phyloP scores from a whole-genome alignment of 2,329 filamentous ascomycete species.

The Colletotrichum orchidophilum region DNA sequence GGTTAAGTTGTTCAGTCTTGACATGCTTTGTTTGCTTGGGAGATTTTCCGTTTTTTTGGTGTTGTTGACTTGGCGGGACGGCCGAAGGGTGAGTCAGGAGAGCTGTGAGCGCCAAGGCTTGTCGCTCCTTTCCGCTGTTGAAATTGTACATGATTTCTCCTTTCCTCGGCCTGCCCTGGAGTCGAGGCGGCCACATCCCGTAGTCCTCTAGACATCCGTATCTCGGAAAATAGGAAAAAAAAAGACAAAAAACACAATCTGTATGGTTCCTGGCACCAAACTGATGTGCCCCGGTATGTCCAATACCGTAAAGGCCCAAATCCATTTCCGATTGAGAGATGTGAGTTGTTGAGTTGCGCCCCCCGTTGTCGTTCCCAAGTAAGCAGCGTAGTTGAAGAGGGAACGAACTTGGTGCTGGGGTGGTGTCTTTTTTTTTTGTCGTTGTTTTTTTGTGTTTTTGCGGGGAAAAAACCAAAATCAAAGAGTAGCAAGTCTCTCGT shows the following conservation, averaged over 20 bases:
- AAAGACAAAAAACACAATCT: conserved; percentile 24
- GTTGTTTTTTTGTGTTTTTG: conserved; percentile 18
- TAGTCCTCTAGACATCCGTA: conserved; percentile 29
- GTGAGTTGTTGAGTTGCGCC: conserved; percentile 21
- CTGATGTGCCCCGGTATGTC: conserved; percentile 20
- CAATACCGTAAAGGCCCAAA: conserved; percentile 29
- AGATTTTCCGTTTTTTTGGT: conserved; percentile 21
- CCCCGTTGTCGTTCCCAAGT: conserved; percentile 18
- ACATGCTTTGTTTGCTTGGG: conserved; percentile 27
- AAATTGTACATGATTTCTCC: background rate
- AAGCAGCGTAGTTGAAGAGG: conserved; percentile 19
- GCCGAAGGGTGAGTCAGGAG: conserved; percentile 3
- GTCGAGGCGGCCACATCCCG: conserved; percentile 20
- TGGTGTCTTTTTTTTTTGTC: conserved; percentile 19
- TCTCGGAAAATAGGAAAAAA: background rate
- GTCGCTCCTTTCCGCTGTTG: background rate
- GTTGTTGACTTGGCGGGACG: background rate
- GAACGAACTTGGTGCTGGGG: conserved; percentile 24
- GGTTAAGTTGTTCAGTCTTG: conserved; percentile 33
- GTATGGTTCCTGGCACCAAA: conserved; percentile 28
- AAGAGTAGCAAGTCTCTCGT: conserved; percentile 23
- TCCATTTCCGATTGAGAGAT: conserved; percentile 23
- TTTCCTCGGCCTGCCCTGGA: conserved; percentile 32
- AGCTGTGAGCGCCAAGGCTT: conserved; percentile 5
- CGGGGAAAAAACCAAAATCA: background rate